These are phyloP conservation scores for Coemansia sp. DNA, from an alignment of 192 early-diverging fungal species.

Conservation along the genomic window DNA sequence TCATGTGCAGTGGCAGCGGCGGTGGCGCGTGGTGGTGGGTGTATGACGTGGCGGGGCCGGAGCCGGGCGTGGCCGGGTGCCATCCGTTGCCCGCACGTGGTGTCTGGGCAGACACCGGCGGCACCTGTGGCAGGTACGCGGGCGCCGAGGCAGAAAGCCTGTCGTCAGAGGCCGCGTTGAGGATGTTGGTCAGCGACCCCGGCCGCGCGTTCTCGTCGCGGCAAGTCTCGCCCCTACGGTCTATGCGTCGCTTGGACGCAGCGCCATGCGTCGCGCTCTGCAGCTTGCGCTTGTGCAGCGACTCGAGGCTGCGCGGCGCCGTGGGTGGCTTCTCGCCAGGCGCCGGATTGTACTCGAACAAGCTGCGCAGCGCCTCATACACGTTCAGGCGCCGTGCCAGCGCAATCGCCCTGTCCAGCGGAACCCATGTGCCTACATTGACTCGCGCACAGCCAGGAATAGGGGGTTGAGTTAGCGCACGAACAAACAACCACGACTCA, in stretches of 20 bases:
- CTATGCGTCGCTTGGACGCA: constrained; percentile 13
- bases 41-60: too few relatives aligned
- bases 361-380: constrained; percentile 23
- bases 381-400: constrained; percentile 38
- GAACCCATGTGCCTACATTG: constrained; percentile 53
- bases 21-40: too few relatives aligned
- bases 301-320: constrained; percentile 50
- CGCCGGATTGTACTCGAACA: constrained; percentile 46
- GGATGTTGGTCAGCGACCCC: constrained; percentile 22
- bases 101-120: too few relatives aligned
- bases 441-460: not conserved
- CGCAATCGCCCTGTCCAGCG: constrained; percentile 33
- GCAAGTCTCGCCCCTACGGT: too few relatives aligned
- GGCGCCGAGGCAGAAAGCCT: too few relatives aligned
- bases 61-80: too few relatives aligned
- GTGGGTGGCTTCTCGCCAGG: constrained; percentile 43
- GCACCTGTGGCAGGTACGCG: too few relatives aligned
- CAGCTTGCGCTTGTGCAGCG: constrained; percentile 45
- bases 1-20: too few relatives aligned
- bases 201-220: constrained; percentile 3
- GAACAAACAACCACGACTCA: too few relatives aligned
- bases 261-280: not conserved
- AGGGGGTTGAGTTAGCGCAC: too few relatives aligned
- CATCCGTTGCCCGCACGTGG: too few relatives aligned
- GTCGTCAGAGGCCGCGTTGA: constrained; percentile 9